Percentiles rank a stretch among this genome's conserved stretches.
These are phyloP conservation scores for Diospyros lotus DNA, from an alignment of 148 eudicot genomes.

Conservation along the genomic window DNA sequence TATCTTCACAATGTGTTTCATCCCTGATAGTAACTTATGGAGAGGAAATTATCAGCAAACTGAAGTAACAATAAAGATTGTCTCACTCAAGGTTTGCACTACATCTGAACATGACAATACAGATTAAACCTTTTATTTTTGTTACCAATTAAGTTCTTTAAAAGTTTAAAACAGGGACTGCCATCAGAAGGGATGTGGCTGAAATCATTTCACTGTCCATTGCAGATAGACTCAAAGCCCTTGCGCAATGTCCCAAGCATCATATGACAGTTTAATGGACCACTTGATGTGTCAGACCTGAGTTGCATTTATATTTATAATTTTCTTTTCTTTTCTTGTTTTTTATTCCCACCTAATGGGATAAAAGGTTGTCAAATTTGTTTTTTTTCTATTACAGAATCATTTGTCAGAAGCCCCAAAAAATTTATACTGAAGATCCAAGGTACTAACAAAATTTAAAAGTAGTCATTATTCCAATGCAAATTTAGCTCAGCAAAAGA, in stretches of 20 bases:
- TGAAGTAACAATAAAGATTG: not conserved
- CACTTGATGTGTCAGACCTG: too few relatives aligned
- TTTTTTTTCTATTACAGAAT: too few relatives aligned
- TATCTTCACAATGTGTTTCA: slow-evolving; percentile 92
- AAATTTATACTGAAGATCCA: too few relatives aligned
- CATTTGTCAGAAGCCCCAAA: too few relatives aligned
- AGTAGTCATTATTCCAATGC: too few relatives aligned
- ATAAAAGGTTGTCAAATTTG: too few relatives aligned
- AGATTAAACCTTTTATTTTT: not conserved
- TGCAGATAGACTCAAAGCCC: slow-evolving; percentile 35
- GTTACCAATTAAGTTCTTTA: not conserved
- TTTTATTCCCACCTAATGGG: too few relatives aligned
- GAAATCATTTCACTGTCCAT: slow-evolving; percentile 8
- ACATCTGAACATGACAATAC: not conserved
- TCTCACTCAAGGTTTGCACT: not conserved
- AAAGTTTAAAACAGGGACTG: not conserved
- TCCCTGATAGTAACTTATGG: slow-evolving; percentile 15
- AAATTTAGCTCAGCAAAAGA: too few relatives aligned
- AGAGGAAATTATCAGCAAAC: not conserved
- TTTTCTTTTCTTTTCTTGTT: too few relatives aligned
- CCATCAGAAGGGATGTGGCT: slow-evolving; percentile 10
- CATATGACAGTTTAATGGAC: slow-evolving; percentile 18
- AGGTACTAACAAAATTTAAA: too few relatives aligned
- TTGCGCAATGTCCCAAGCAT: slow-evolving; percentile 47
- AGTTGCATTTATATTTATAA: too few relatives aligned